Conservation (phyloP, 169 alveolate species). For the Plasmodium chabaudi region DNA sequence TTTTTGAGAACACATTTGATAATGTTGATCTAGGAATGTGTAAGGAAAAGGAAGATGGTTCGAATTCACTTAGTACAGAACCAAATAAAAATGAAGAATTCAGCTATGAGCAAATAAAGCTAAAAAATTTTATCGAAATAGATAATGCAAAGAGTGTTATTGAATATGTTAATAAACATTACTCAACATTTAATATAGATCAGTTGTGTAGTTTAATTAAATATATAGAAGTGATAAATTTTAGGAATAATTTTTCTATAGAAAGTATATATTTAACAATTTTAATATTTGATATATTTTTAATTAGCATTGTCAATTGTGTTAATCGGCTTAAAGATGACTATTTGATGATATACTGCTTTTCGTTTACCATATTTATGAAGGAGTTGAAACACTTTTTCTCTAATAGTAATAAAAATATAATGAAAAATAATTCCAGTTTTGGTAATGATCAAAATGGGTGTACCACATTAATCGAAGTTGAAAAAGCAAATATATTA, state of each 20-base stretch:
- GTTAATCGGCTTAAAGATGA: constrained; percentile 12
- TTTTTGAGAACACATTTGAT: background rate
- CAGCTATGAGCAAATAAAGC: constrained; percentile 4
- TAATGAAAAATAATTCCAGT: background rate
- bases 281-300: constrained; percentile 36
- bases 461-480: background rate
- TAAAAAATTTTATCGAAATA: background rate
- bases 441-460: no score
- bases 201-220: constrained; percentile 30
- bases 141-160: constrained; percentile 7
- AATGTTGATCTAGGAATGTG: no score
- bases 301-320: constrained; percentile 12
- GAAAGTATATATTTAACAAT: constrained; percentile 49
- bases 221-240: constrained; percentile 11
- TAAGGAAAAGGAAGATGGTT: background rate
- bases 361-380: constrained; percentile 21
- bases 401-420: background rate
- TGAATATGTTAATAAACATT: constrained; percentile 34
- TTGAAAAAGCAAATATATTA: background rate
- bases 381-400: constrained; percentile 10
- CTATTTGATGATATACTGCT: constrained; percentile 30
- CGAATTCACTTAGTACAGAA: background rate
- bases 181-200: constrained; percentile 18
- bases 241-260: background rate
- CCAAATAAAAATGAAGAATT: constrained; percentile 4